phyloP scores from a whole-genome alignment of 805 yeast genomes.

The Lipomyces sp. region DNA sequence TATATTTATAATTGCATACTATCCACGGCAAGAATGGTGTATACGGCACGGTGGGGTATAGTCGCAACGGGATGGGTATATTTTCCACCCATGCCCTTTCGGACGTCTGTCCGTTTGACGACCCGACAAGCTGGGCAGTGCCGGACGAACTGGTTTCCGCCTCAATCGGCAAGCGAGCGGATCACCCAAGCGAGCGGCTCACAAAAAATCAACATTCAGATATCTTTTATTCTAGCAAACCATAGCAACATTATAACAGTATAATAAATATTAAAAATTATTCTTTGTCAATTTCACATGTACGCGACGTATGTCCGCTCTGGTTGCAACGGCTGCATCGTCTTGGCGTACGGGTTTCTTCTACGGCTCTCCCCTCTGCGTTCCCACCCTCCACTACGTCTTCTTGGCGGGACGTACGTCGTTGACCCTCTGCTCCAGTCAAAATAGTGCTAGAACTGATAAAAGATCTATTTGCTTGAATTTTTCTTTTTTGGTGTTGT shows the following conservation, averaged over 20 bases:
- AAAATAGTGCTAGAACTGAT: too few relatives aligned
- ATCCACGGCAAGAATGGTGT: constrained; percentile 20
- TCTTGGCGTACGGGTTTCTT: not conserved
- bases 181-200: too few relatives aligned
- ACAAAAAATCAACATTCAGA: not conserved
- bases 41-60: constrained; percentile 31
- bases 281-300: not conserved
- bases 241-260: not conserved
- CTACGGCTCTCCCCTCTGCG: not conserved
- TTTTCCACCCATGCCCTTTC: not conserved
- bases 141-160: too few relatives aligned
- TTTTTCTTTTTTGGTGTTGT: too few relatives aligned
- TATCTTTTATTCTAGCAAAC: not conserved
- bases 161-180: too few relatives aligned
- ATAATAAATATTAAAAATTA: constrained; percentile 16
- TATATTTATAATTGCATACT: not conserved
- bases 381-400: too few relatives aligned
- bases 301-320: not conserved
- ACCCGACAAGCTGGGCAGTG: too few relatives aligned
- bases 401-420: too few relatives aligned
- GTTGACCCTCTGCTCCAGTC: too few relatives aligned
- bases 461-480: too few relatives aligned
- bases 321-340: not conserved
- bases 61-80: constrained; percentile 29
- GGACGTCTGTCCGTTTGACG: too few relatives aligned